Percentiles rank a stretch among this genome's conserved stretches.
phyloP scores from a whole-genome alignment of 768 basidiomycete genomes.

The Exsudoporus frostii region DNA sequence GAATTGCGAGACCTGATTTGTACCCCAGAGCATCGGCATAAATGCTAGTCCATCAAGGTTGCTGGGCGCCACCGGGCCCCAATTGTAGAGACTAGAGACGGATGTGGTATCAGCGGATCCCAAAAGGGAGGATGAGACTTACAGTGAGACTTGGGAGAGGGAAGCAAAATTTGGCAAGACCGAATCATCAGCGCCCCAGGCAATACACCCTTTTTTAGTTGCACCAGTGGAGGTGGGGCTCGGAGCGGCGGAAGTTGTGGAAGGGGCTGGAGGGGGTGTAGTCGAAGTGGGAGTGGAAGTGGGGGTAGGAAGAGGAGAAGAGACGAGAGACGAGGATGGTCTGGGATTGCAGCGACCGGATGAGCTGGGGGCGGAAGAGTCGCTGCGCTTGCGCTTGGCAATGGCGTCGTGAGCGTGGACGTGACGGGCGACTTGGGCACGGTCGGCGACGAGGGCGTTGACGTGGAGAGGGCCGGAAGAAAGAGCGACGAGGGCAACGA shows the following conservation, averaged over 20 bases:
- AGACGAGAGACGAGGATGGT: constrained; percentile 28
- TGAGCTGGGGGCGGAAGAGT: constrained; percentile 28
- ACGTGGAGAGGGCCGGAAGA: constrained; percentile 46
- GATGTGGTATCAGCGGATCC: neutral
- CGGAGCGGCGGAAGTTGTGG: constrained; percentile 21
- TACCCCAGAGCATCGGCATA: constrained; percentile 74
- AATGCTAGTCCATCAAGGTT: constrained; percentile 41
- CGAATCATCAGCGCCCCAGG: constrained; percentile 52
- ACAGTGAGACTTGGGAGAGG: constrained; percentile 41
- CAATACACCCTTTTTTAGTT: constrained; percentile 51
- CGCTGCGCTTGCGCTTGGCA: constrained; percentile 48
- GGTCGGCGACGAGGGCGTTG: constrained; percentile 49
- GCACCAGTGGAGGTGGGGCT: constrained; percentile 1
- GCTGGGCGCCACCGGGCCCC: constrained; percentile 49
- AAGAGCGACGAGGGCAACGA: constrained; percentile 56
- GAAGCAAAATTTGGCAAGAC: constrained; percentile 45
- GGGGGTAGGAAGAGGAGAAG: constrained; percentile 1
- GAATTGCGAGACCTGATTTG: no score
- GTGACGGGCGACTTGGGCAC: constrained; percentile 43
- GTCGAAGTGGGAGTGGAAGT: constrained; percentile 5
- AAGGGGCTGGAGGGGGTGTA: neutral
- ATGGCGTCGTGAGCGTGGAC: constrained; percentile 43
- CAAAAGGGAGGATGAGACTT: constrained; percentile 6
- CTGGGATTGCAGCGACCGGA: constrained; percentile 58
- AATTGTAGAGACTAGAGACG: constrained; percentile 54